phyloP scores from a whole-genome alignment of 1,284 basidiomycete genomes.

The Puccinia coronata region DNA sequence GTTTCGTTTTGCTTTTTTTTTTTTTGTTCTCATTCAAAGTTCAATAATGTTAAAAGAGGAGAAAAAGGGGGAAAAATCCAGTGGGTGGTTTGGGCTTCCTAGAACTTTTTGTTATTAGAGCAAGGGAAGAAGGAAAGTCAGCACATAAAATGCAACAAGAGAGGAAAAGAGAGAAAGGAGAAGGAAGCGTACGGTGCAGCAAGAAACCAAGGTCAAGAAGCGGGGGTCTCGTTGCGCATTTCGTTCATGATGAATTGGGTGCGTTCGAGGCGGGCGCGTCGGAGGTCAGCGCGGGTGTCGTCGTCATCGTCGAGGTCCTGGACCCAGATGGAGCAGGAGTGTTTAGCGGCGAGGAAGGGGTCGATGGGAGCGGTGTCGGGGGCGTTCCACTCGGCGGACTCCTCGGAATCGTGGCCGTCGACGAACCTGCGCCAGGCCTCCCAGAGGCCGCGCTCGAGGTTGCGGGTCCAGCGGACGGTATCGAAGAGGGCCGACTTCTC shows the following conservation, averaged over 20 bases:
- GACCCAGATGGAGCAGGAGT: conserved; percentile 44
- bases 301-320: conserved; percentile 15
- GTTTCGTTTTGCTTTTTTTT: background rate
- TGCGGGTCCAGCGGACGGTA: conserved; percentile 64
- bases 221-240: background rate
- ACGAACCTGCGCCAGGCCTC: conserved; percentile 67
- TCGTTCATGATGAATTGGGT: conserved; percentile 1
- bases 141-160: background rate
- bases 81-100: background rate
- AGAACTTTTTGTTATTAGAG: background rate
- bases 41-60: background rate
- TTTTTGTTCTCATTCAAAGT: background rate
- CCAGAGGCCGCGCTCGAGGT: conserved; percentile 64
- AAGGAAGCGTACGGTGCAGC: background rate
- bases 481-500: conserved; percentile 66
- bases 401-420: conserved; percentile 63
- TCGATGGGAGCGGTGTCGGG: conserved; percentile 41
- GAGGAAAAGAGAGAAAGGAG: background rate
- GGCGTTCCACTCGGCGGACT: conserved; percentile 59
- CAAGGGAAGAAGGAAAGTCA: background rate
- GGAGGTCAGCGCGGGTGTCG: background rate
- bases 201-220: conserved; percentile 8
- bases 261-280: conserved; percentile 4
- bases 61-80: background rate
- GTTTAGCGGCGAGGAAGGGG: background rate